Percentiles rank a stretch among this genome's conserved stretches.
phyloP scores from a whole-genome alignment of 345 rosid species.

The Toxicodendron radicans region DNA sequence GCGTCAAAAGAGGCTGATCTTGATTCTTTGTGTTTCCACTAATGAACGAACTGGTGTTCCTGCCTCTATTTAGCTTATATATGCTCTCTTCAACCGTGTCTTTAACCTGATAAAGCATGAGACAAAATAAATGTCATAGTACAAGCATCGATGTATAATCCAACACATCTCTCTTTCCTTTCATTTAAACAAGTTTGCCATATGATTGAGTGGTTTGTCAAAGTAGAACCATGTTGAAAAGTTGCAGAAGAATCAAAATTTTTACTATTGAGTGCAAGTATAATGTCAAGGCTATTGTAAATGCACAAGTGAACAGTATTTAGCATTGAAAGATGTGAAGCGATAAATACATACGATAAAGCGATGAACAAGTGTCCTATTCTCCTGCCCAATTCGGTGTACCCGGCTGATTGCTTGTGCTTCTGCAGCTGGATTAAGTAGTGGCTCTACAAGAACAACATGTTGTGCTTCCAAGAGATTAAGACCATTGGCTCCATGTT shows the following conservation, averaged over 20 bases:
- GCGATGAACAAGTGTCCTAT: slow-evolving; percentile 80
- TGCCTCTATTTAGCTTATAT: slow-evolving; percentile 80
- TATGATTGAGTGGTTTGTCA: too few relatives aligned
- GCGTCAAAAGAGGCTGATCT: slow-evolving; percentile 76
- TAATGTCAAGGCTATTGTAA: too few relatives aligned
- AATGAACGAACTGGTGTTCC: slow-evolving; percentile 54
- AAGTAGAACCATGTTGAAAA: too few relatives aligned
- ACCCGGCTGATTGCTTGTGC: slow-evolving; percentile 96
- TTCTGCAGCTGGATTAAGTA: slow-evolving; percentile 93
- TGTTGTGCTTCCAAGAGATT: slow-evolving; percentile 96
- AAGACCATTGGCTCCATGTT: slow-evolving; percentile 96
- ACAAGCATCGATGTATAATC: background rate
- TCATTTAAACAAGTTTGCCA: too few relatives aligned
- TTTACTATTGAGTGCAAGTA: too few relatives aligned
- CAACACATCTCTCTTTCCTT: too few relatives aligned
- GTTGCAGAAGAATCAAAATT: too few relatives aligned
- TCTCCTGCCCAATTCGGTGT: slow-evolving; percentile 88
- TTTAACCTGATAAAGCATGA: slow-evolving; percentile 50
- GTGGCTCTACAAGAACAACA: slow-evolving; percentile 90
- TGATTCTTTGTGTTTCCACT: slow-evolving; percentile 88
- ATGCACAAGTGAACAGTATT: too few relatives aligned
- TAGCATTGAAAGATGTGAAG: too few relatives aligned
- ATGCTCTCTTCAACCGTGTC: slow-evolving; percentile 92
- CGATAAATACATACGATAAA: slow-evolving; percentile 55
- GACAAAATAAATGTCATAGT: slow-evolving; percentile 7